Percentiles rank a stretch among this genome's conserved stretches.
These are phyloP conservation scores for Cicer judaicum DNA, from an alignment of 306 rosid species.

Conservation along the genomic window DNA sequence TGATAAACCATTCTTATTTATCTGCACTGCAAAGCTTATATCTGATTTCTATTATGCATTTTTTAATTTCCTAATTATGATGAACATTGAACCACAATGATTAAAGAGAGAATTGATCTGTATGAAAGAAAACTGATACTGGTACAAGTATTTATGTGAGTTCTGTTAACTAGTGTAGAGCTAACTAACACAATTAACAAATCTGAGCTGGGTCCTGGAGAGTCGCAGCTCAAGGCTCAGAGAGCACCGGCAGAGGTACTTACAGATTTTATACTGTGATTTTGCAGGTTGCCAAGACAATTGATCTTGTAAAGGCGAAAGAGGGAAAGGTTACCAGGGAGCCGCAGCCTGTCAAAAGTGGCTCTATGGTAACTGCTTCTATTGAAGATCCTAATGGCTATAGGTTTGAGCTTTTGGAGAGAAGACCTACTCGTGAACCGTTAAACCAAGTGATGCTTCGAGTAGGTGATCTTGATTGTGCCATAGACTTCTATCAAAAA, in stretches of 20 bases:
- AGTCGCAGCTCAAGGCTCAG: too few species aligned
- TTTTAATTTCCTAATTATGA: not conserved
- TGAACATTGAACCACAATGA: not conserved
- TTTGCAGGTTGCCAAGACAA: slow-evolving; percentile 70
- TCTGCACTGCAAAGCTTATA: not conserved
- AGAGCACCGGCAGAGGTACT: too few species aligned
- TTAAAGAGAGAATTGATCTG: not conserved
- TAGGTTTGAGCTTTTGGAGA: slow-evolving; percentile 81
- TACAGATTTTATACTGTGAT: not conserved
- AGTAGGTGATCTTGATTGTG: slow-evolving; percentile 86
- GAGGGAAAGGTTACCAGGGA: slow-evolving; percentile 81
- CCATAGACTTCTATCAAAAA: slow-evolving; percentile 79
- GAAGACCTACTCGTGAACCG: slow-evolving; percentile 81
- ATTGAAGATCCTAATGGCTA: slow-evolving; percentile 93
- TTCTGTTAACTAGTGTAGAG: too few species aligned
- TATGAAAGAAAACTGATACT: not conserved
- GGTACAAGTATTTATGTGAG: too few species aligned
- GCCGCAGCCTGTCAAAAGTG: slow-evolving; percentile 76
- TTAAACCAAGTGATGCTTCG: slow-evolving; percentile 91
- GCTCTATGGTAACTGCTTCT: slow-evolving; percentile 69
- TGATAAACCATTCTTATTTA: not conserved
- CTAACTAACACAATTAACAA: too few species aligned
- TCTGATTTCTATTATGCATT: not conserved
- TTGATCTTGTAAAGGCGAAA: slow-evolving; percentile 77
- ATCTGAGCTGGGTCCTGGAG: too few species aligned